Evolutionary conservation across 2,329 filamentous ascomycete species (phyloP).

Genomic region (Exophiala sp.): DNA sequence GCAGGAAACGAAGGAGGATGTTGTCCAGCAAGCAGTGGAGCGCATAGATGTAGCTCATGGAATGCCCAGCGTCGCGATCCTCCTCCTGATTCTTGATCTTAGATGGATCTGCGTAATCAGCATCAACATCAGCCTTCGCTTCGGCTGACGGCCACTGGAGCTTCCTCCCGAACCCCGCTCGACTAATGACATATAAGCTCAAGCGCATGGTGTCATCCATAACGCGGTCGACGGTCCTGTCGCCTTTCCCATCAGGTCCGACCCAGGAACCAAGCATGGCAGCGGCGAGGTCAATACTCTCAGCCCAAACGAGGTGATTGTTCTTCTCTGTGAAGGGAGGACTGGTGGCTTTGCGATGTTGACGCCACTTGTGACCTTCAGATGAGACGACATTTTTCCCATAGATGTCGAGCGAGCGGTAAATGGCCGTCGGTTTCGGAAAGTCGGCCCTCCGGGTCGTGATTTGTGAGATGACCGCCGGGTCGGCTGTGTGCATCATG

Average conservation of each 20-base stretch:
- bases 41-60: constrained; percentile 60
- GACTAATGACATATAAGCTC: constrained; percentile 56
- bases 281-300: constrained; percentile 58
- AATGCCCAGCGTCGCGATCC: constrained; percentile 45
- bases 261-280: constrained; percentile 57
- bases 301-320: constrained; percentile 59
- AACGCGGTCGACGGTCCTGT: constrained; percentile 50
- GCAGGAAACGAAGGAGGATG: constrained; percentile 56
- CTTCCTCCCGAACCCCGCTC: constrained; percentile 64
- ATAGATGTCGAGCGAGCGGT: constrained; percentile 57
- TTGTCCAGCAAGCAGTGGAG: constrained; percentile 57
- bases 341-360: constrained; percentile 65
- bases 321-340: constrained; percentile 73
- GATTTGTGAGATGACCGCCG: constrained; percentile 61
- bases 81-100: constrained; percentile 29
- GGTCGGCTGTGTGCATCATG: constrained; percentile 54
- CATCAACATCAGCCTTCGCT: constrained; percentile 34
- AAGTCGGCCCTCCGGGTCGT: constrained; percentile 63
- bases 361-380: constrained; percentile 64
- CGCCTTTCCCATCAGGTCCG: constrained; percentile 37
- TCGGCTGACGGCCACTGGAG: constrained; percentile 56
- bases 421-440: constrained; percentile 59
- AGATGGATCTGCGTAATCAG: constrained; percentile 37
- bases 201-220: constrained; percentile 62
- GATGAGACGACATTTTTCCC: constrained; percentile 66